These are phyloP conservation scores for Prillingera fragicola DNA, from an alignment of 1,284 basidiomycete genomes.

Conservation along the genomic window DNA sequence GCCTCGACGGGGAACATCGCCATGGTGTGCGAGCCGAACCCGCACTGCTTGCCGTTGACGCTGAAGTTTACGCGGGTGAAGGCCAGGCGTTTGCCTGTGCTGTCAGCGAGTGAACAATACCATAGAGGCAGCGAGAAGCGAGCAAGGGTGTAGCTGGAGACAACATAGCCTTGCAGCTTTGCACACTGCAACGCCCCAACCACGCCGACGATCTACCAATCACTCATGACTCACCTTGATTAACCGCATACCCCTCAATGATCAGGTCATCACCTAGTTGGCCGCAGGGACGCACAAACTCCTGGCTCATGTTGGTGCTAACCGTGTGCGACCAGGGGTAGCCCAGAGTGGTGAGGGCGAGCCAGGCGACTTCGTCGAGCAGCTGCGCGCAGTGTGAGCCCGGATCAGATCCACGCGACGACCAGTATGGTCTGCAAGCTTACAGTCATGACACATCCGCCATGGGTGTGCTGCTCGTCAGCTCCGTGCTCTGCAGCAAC, in stretches of 20 bases:
- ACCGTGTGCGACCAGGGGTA: conserved; percentile 4
- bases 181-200: too few species aligned
- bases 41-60: conserved; percentile 7
- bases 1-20: neutral
- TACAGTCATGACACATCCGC: conserved; percentile 13
- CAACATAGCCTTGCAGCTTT: too few species aligned
- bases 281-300: conserved; percentile 13
- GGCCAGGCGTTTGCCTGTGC: conserved; percentile 8
- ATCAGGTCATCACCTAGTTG: conserved; percentile 7
- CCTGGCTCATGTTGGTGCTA: conserved; percentile 12
- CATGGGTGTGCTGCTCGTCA: conserved; percentile 6
- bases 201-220: too few species aligned
- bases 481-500: neutral
- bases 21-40: conserved; percentile 13
- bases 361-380: conserved; percentile 15
- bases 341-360: conserved; percentile 10
- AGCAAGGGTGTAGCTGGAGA: too few species aligned
- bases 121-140: too few species aligned
- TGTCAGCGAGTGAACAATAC: too few species aligned
- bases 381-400: conserved; percentile 6
- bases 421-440: neutral
- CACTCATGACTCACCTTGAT: conserved; percentile 13
- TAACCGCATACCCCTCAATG: conserved; percentile 2
- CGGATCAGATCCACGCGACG: neutral
- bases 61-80: conserved; percentile 13